Evolutionary conservation across 495 filamentous ascomycete genomes (phyloP), one percentile per base, ranked within the genome.

Genomic region (Penicillium herquei): DNA sequence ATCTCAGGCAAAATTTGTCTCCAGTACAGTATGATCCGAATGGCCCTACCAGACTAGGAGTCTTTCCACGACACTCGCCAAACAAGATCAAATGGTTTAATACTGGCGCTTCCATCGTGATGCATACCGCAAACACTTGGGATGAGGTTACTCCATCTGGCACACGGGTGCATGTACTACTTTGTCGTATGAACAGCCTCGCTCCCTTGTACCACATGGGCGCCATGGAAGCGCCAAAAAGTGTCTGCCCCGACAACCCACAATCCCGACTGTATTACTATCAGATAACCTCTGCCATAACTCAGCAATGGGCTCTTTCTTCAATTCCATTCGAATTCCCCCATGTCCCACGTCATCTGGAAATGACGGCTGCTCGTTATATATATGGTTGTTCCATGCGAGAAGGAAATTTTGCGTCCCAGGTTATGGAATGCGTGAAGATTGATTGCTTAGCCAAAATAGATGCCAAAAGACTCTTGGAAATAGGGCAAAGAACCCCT

Each of bases 321-420:
- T 72, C 78, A 11, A 81, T 87, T 42, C 76, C 83, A 1, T 84
- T 87, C 51, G 85, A 88, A 52, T 87, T 87, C 52, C 83, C 85
- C 2, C 76, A 73, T 40, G 68, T 85, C 6, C 18, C 64, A 0
- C 66, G 80, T 35, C 68, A 87, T 6, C 60, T 84, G 14, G 55
- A 53, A 1, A 70, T 64, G 39, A 54, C 35, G 4, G 35, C 35
- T 4, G n/a, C 35, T n/a, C 35, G n/a, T 10, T 39, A 12, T 10
- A n/a, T 39, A 10, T 39, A 39, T n/a, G 35, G 35, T n/a, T 39
- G 35, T 39, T 39, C 35, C 0, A 12, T 39, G n/a, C n/a, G 11
- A 8, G n/a, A 39, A 39, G 35, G 35, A 3, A 39, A 10, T 12
- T 39, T 39, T 10, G n/a, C 35, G 10, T 10, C 35, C 3, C 11